These are phyloP conservation scores for Nicotiana obtusifolia DNA, from an alignment of 257 asterid genomes.

Conservation along the genomic window DNA sequence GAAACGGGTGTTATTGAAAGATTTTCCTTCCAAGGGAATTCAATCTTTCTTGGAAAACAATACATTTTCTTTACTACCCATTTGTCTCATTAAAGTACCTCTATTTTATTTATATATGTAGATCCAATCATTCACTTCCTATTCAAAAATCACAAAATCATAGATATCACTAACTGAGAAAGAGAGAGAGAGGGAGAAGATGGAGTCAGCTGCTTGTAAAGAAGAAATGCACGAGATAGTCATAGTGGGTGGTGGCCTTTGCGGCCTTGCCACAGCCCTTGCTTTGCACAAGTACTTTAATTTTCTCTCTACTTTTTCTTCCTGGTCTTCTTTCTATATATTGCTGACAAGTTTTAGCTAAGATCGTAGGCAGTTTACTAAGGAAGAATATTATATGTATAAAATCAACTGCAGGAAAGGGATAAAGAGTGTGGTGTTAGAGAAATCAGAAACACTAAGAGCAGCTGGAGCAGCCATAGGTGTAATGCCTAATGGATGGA, in stretches of 20 bases:
- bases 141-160: neutral
- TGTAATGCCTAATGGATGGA: constrained; percentile 32
- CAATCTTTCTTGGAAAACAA: neutral
- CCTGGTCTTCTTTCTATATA: neutral
- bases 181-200: neutral
- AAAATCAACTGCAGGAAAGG: constrained; percentile 27
- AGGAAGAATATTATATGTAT: neutral
- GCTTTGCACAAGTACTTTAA: constrained; percentile 32
- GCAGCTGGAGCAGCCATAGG: constrained; percentile 32
- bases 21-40: no score
- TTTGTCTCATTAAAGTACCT: neutral
- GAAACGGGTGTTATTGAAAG: no score
- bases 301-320: neutral
- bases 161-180: neutral
- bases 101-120: neutral
- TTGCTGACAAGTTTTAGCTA: neutral
- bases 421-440: constrained; percentile 23
- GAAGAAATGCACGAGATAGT: constrained; percentile 23
- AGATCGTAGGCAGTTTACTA: neutral
- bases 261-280: constrained; percentile 40
- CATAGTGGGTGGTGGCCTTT: constrained; percentile 36
- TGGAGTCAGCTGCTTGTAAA: constrained; percentile 16
- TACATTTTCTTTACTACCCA: neutral
- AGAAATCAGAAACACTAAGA: constrained; percentile 22
- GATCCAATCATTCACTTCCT: neutral